Percentiles rank a stretch among this genome's conserved stretches.
These are phyloP conservation scores for Pichia sporocuriosa DNA, from an alignment of 805 yeast species.

Conservation along the genomic window DNA sequence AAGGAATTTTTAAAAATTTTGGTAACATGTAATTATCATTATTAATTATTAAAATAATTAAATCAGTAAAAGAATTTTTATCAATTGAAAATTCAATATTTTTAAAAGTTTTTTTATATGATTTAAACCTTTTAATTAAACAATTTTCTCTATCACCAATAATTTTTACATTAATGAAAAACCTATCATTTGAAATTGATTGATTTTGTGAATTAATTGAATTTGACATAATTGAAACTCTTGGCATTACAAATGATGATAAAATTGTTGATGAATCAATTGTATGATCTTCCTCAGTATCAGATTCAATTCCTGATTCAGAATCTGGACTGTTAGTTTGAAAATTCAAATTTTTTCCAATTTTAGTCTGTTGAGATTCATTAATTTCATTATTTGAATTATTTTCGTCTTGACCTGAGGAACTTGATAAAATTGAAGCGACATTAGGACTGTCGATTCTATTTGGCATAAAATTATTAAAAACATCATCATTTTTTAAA, in stretches of 20 bases:
- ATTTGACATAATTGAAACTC: slow-evolving; percentile 23
- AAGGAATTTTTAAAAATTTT: slow-evolving; percentile 10
- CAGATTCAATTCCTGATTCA: slow-evolving; percentile 16
- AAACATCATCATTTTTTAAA: not conserved
- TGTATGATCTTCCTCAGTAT: slow-evolving; percentile 20
- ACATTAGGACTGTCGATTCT: slow-evolving; percentile 18
- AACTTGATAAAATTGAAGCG: slow-evolving; percentile 29
- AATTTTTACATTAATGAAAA: slow-evolving; percentile 20
- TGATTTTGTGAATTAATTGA: not conserved
- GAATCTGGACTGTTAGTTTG: slow-evolving; percentile 9
- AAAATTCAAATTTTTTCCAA: not conserved
- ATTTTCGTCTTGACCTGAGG: slow-evolving; percentile 24
- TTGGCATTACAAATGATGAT: slow-evolving; percentile 35
- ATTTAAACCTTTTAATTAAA: slow-evolving; percentile 20
- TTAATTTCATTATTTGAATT: not conserved
- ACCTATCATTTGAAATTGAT: slow-evolving; percentile 4
- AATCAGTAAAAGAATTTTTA: slow-evolving; percentile 16
- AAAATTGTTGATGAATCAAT: slow-evolving; percentile 24
- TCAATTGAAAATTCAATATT: slow-evolving; percentile 21
- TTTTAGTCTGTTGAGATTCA: not conserved
- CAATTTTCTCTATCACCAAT: slow-evolving; percentile 21
- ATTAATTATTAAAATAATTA: slow-evolving; percentile 26
- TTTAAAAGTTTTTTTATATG: slow-evolving; percentile 26
- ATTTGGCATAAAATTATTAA: not conserved
- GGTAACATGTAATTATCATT: slow-evolving; percentile 26